Conservation (phyloP, 306 rosid genomes). For the Arachis stenosperma region DNA sequence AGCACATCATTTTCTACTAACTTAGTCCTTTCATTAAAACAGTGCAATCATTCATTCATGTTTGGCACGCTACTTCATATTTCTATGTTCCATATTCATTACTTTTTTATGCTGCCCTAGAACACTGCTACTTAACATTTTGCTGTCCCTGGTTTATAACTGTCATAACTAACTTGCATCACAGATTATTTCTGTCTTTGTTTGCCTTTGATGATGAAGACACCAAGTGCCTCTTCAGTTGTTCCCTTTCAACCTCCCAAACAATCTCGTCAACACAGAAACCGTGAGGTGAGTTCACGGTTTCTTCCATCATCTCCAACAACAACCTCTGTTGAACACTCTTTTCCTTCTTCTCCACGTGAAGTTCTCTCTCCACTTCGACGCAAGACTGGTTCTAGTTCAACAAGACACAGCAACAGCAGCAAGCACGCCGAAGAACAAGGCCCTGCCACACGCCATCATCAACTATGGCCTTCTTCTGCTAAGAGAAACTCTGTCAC, state of each 20-base stretch:
- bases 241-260: slow-evolving; percentile 49
- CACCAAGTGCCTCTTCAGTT: slow-evolving; percentile 33
- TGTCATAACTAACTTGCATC: slow-evolving; percentile 8
- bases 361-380: slow-evolving; percentile 52
- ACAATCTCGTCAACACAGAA: slow-evolving; percentile 44
- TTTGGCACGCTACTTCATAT: too few relatives aligned
- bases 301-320: slow-evolving; percentile 43
- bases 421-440: slow-evolving; percentile 48
- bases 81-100: too few relatives aligned
- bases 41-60: too few relatives aligned
- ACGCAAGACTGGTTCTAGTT: slow-evolving; percentile 43
- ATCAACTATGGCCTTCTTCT: slow-evolving; percentile 73
- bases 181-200: not conserved
- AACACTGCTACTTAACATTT: not conserved
- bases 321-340: slow-evolving; percentile 40
- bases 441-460: slow-evolving; percentile 33
- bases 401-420: not conserved
- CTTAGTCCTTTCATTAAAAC: too few relatives aligned
- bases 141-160: slow-evolving; percentile 20
- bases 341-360: not conserved
- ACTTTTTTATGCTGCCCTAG: too few relatives aligned
- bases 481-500: slow-evolving; percentile 49
- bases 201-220: slow-evolving; percentile 42
- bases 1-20: not conserved
- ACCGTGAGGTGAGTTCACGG: slow-evolving; percentile 63